phyloP scores from a whole-genome alignment of 208 protist genomes.

The Eutreptiella sp. region DNA sequence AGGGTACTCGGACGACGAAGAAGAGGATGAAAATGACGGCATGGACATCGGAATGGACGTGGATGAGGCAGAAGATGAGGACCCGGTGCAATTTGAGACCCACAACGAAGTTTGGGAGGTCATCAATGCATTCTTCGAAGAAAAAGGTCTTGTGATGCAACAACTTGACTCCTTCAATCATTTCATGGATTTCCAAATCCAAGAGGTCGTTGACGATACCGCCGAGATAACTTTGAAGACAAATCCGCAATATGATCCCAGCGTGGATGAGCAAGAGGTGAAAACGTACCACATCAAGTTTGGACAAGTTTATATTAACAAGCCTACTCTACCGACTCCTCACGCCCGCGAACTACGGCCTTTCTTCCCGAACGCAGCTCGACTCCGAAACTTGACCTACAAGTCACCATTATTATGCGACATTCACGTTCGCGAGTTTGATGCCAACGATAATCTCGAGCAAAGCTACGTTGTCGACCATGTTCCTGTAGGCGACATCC shows the following conservation, averaged over 20 bases:
- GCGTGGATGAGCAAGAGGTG: slow-evolving; percentile 10
- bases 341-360: slow-evolving; percentile 38
- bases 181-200: slow-evolving; percentile 78
- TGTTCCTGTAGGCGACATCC: slow-evolving; percentile 67
- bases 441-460: slow-evolving; percentile 39
- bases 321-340: not conserved
- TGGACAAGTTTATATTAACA: slow-evolving; percentile 53
- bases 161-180: slow-evolving; percentile 99
- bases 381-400: slow-evolving; percentile 91
- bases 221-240: slow-evolving; percentile 46
- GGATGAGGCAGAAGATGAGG: slow-evolving; percentile 22
- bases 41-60: too few species aligned
- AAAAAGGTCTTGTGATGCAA: slow-evolving; percentile 96
- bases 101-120: slow-evolving; percentile 93
- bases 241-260: slow-evolving; percentile 35
- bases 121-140: slow-evolving; percentile 93
- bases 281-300: slow-evolving; percentile 39
- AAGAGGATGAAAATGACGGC: too few species aligned
- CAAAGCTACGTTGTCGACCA: slow-evolving; percentile 35
- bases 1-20: too few species aligned
- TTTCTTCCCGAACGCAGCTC: slow-evolving; percentile 88
- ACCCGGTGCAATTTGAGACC: slow-evolving; percentile 39
- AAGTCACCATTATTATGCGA: slow-evolving; percentile 71
- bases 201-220: slow-evolving; percentile 66
- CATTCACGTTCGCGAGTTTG: slow-evolving; percentile 43